Evolutionary conservation across 257 asterid species (phyloP), one percentile per base, ranked within the genome.

Genomic region (Rhazya stricta): DNA sequence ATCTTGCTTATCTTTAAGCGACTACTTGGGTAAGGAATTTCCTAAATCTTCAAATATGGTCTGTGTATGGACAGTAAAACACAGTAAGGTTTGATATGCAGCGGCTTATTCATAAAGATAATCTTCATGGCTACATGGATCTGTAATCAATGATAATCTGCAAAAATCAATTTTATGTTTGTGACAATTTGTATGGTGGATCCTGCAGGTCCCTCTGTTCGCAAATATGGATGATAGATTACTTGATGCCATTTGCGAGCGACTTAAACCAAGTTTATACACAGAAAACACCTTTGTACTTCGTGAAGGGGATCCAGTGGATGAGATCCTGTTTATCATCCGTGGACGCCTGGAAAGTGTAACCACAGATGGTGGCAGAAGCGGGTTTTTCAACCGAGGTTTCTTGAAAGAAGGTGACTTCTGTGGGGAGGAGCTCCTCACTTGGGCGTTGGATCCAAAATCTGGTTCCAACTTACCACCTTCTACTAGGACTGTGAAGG

Each of bases 391-490:
- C 85, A 95, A 95, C 75, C 85, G 96, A 4, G 99, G 98, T 32
- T 58, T 86, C 67, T 85, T 95, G 12, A 89, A 87, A 73, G 96
- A 89, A 81, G 91, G 91, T 1, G 99, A 91, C 58, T 95, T 95
- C 80, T 95, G 99, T 36, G 98, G 99, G 0, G 99, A 95, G 86
- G 99, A 95, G 86, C 96, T 95, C 58, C 93, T 95, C 61, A 95
- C 99, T 41, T 95, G 99, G 99, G 98, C 98, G 39, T 83, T 95
- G 74, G 98, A 95, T 72, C 98, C 97, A 2, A 92, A 92, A 83
- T 75, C 98, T 0, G 96, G 86, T 34, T 76, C 97, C 12, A 94
- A 89, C 84, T 83, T 92, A 8, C 97, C 99, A 4, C 97, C 99
- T 37, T 94, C 99, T 0, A 92, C 97, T 2, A 89, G 99, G 21